phyloP scores from a whole-genome alignment of 2,329 filamentous ascomycete species.

The Cytospora piceae region DNA sequence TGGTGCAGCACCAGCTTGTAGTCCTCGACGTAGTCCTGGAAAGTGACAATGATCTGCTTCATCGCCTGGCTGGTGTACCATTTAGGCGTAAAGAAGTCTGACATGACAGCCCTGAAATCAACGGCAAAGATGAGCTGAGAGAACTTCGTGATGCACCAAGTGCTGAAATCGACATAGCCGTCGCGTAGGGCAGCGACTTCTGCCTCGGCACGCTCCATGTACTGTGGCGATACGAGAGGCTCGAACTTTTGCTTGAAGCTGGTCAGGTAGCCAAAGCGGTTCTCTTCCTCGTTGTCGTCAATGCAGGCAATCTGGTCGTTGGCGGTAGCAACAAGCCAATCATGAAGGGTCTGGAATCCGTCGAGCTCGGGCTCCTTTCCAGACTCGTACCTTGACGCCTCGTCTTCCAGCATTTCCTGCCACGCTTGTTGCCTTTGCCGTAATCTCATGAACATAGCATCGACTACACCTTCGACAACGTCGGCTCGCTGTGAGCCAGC shows the following conservation, averaged over 20 bases:
- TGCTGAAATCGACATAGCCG: constrained; percentile 93
- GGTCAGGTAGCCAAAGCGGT: constrained; percentile 78
- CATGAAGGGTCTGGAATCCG: constrained; percentile 79
- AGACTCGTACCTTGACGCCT: constrained; percentile 73
- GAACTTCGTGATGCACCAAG: constrained; percentile 88
- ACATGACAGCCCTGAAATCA: constrained; percentile 82
- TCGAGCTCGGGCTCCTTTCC: constrained; percentile 59
- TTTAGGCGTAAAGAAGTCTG: constrained; percentile 85
- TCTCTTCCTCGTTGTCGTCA: constrained; percentile 82
- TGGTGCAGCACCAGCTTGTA: constrained; percentile 84
- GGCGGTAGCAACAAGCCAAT: constrained; percentile 95
- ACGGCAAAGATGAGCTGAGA: constrained; percentile 85
- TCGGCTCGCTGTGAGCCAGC: constrained; percentile 84
- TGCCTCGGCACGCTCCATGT: constrained; percentile 72
- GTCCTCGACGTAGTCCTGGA: constrained; percentile 92
- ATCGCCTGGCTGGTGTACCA: constrained; percentile 90
- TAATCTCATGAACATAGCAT: constrained; percentile 90
- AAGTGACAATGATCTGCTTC: constrained; percentile 91
- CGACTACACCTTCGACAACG: constrained; percentile 91
- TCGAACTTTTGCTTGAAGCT: constrained; percentile 85
- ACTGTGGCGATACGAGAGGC: constrained; percentile 77
- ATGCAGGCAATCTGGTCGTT: constrained; percentile 99
- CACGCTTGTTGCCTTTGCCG: constrained; percentile 82
- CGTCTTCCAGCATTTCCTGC: constrained; percentile 86
- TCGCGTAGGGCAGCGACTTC: constrained; percentile 80